Base-by-base conservation (phyloP, 257 asterid genomes). In the Perilla frutescens region DNA sequence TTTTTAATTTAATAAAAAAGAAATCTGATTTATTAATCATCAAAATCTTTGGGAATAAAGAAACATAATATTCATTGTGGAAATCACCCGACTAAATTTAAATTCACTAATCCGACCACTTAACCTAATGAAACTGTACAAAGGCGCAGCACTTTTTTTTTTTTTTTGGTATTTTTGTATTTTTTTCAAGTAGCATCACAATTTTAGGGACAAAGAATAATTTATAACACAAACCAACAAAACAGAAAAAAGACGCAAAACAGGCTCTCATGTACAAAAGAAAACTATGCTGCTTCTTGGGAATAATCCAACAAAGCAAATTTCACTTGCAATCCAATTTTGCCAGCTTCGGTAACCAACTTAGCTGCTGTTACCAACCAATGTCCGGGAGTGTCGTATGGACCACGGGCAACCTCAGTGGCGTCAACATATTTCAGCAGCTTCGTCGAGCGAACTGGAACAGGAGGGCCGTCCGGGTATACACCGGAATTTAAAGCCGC, bases 281-380 rank as follows among this genome's bases (percentile, higher is more conserved):
- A 69, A 43, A 0, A 43, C 48, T 6, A 43, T 7, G 10, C 85
- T 12, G 44, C 81, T 73, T 85, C 90, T 48, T 81, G 83, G 41
- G 73, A 77, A 76, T 87, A 92, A 83, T 95, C 97, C 72, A 95
- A 80, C n/a, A 95, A 75, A 10, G 96, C 97, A 84, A 92, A 95
- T 81, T 95, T 92, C 45, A 89, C 98, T 63, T 92, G 99, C 88
- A 95, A 76, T 41, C 99, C 94, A 58, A 95, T 90, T 77, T 89
- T 95, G 39, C 98, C 97, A 29, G 91, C 87, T 36, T 92, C 97
- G 26, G 29, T 79, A 60, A 92, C 91, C 83, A 95, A 82, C 84
- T 87, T 95, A 34, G 94, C 98, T 14, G 97, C 99, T 9, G 94
- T 90, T 6, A 95, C 99, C 81, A 95, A 75, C 99, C 99, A 95